Evolutionary conservation across 371 early-diverging fungal species (phyloP).

Genomic region (Saksenaea oblongispora): DNA sequence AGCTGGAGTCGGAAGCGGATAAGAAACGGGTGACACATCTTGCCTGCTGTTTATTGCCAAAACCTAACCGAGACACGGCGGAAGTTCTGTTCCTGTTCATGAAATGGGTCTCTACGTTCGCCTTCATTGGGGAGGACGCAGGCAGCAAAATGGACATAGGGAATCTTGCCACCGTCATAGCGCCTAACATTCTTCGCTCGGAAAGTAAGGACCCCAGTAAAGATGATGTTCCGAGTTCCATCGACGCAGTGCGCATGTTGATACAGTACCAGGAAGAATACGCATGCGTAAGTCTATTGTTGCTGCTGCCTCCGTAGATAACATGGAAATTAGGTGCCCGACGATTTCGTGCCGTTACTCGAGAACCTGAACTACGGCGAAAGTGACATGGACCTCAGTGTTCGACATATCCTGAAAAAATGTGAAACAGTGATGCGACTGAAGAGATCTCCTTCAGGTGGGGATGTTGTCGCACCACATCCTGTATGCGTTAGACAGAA

Average conservation of each 20-base stretch:
- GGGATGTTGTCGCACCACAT: slow-evolving; percentile 19
- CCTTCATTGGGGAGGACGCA: slow-evolving; percentile 61
- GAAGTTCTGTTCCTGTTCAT: slow-evolving; percentile 87
- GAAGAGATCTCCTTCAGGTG: slow-evolving; percentile 36
- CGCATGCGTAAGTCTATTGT: slow-evolving; percentile 53
- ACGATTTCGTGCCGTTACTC: slow-evolving; percentile 64
- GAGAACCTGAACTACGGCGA: slow-evolving; percentile 57
- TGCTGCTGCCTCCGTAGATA: no score
- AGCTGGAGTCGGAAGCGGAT: slow-evolving; percentile 54
- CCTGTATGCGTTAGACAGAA: slow-evolving; percentile 16
- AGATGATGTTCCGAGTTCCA: slow-evolving; percentile 69
- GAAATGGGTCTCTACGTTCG: slow-evolving; percentile 77
- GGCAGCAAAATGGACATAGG: slow-evolving; percentile 90
- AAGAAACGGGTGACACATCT: slow-evolving; percentile 75
- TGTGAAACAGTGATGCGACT: slow-evolving; percentile 63
- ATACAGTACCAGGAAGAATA: slow-evolving; percentile 75
- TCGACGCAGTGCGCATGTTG: slow-evolving; percentile 73
- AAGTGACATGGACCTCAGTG: slow-evolving; percentile 56
- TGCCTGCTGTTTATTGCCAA: slow-evolving; percentile 85
- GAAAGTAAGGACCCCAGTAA: slow-evolving; percentile 73
- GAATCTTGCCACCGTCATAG: slow-evolving; percentile 91
- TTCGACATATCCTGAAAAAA: slow-evolving; percentile 65
- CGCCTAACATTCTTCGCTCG: slow-evolving; percentile 92
- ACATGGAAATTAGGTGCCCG: slow-evolving; percentile 53
- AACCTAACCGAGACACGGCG: slow-evolving; percentile 89